Percentiles rank a stretch among this genome's conserved stretches.
Evolutionary conservation across 495 filamentous ascomycete genomes (phyloP).

Genomic region (Xylaria nigripes): DNA sequence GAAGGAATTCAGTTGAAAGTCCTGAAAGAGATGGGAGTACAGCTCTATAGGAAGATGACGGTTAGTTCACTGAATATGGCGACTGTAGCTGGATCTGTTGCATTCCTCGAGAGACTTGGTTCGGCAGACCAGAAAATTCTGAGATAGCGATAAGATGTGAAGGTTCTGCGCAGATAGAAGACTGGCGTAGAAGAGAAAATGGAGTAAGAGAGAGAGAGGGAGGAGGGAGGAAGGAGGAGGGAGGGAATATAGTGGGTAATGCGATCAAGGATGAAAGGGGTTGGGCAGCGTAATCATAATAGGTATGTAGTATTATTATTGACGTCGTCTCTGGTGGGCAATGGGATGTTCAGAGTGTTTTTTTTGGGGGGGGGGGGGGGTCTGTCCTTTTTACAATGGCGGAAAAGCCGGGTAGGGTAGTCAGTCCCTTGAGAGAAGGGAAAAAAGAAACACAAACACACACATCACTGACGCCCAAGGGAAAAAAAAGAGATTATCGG

Average conservation of each 20-base stretch:
- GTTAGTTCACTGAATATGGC: slow-evolving; percentile 31
- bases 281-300: slow-evolving; percentile 2
- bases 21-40: slow-evolving; percentile 20
- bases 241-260: slow-evolving; percentile 13
- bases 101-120: not conserved
- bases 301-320: slow-evolving; percentile 3
- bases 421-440: slow-evolving; percentile 10
- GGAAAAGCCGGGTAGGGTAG: slow-evolving; percentile 15
- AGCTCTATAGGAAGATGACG: slow-evolving; percentile 23
- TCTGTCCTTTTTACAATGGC: slow-evolving; percentile 6
- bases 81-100: not conserved
- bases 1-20: slow-evolving; percentile 14
- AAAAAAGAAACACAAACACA: not conserved
- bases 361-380: not conserved
- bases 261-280: not conserved
- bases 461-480: not conserved
- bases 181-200: slow-evolving; percentile 20
- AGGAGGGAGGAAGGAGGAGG: slow-evolving; percentile 17
- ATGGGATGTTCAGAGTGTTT: slow-evolving; percentile 24
- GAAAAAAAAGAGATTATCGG: not conserved
- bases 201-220: slow-evolving; percentile 13
- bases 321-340: slow-evolving; percentile 19
- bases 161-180: slow-evolving; percentile 16
- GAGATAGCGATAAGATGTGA: not conserved
- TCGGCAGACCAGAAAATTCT: slow-evolving; percentile 11